Evolutionary conservation across 176 grass and related monocot species (phyloP), one percentile per base, ranked within the genome.

Genomic region (Aegilops sharonensis): DNA sequence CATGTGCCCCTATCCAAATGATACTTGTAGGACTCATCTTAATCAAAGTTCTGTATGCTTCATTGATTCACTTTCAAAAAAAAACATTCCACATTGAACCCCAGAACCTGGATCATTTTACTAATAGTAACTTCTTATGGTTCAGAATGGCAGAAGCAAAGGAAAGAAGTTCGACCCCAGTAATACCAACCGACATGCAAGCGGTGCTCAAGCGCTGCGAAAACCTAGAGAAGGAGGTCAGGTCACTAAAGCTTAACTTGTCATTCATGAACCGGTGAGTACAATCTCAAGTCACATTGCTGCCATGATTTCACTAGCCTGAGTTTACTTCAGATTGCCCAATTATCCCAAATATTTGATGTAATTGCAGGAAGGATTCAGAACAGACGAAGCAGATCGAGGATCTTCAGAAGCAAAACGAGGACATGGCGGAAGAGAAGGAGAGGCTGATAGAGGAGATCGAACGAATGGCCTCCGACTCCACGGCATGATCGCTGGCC

Each of bases 91-190:
- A 37, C 59, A 17, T 79, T 32, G 14, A 48, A 23, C 11, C 15
- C 81, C 34, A 40, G 6, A 64, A 42, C 48, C 25, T 52, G 11
- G 27, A 13, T 80, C 10, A 23, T 60, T 8, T 76, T 32, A 11
- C 0, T 21, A 59, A 59, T 59, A 59, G 21, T 59, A 11, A 76
- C 45, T 76, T 76, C 45, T 78, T 78, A 30, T 90, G 35, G 36
- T 79, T 78, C 36, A 95, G 93, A 90, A 95, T 95, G 93, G 93
- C 93, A 64, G 93, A 95, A 86, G 90, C 90, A 36, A 95, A 95
- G 78, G 90, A 95, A 82, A 88, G 88, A 90, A 92, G 86, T 72
- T 87, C 77, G 5, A 88, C 88, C 4, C 93, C 90, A 15, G 69
- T 80, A 78, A 78, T 95, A 88, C 88, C 93, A 70, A 89, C 93